Percentiles rank a stretch among this genome's conserved stretches.
Evolutionary conservation across 2,329 filamentous ascomycete species (phyloP).

Genomic region (Cephalotrichum gorgonifer): DNA sequence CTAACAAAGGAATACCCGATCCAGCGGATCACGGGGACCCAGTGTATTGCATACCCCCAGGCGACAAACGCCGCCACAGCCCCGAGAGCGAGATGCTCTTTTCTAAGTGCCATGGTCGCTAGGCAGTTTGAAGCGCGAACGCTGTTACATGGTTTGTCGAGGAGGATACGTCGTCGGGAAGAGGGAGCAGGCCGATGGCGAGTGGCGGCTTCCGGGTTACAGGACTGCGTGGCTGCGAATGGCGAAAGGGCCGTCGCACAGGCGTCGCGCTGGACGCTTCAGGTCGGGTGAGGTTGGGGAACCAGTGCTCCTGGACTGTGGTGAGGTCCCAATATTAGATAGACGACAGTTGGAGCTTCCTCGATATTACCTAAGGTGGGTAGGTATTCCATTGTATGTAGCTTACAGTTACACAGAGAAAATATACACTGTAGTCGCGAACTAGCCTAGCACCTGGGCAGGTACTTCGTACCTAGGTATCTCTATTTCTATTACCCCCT

Average conservation of each 20-base stretch:
- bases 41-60: constrained; percentile 79
- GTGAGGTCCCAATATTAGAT: too few species aligned
- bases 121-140: not conserved
- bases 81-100: constrained; percentile 45
- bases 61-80: constrained; percentile 65
- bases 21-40: constrained; percentile 74
- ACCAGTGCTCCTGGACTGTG: not conserved
- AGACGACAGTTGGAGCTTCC: too few species aligned
- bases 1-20: constrained; percentile 72
- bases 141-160: not conserved
- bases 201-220: not conserved
- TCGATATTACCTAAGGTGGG: too few species aligned
- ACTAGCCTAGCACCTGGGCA: not conserved
- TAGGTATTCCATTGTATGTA: too few species aligned
- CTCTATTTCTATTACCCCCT: not conserved
- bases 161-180: too few species aligned
- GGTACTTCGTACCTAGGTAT: too few species aligned
- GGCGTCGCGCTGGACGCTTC: not conserved
- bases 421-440: not conserved
- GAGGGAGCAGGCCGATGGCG: too few species aligned
- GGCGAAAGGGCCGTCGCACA: not conserved
- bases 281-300: not conserved
- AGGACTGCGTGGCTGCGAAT: not conserved
- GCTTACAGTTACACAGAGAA: not conserved
- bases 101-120: not conserved